Conservation (phyloP, 192 early-diverging fungal genomes). For the Podochytrium sp. region DNA sequence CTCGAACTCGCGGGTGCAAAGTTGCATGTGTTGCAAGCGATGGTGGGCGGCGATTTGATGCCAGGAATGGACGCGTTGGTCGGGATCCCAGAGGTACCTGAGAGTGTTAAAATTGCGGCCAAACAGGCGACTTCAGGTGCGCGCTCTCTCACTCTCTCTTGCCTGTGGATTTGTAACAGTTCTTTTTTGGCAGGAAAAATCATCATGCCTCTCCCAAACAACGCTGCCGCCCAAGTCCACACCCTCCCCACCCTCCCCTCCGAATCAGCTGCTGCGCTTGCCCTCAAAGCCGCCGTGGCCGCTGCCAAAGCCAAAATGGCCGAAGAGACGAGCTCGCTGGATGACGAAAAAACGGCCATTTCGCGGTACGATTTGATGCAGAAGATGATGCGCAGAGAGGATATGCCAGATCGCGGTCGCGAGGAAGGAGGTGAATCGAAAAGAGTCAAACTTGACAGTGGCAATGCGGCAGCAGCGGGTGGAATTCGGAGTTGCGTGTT, state of each 20-base stretch:
- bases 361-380: slow-evolving; percentile 73
- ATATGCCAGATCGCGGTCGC: slow-evolving; percentile 29
- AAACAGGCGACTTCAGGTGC: not conserved
- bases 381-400: slow-evolving; percentile 52
- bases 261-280: slow-evolving; percentile 14
- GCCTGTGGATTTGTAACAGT: too few relatives aligned
- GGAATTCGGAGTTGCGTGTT: slow-evolving; percentile 54
- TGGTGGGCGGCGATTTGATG: slow-evolving; percentile 79
- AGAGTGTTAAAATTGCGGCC: slow-evolving; percentile 27
- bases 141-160: not conserved
- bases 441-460: not conserved
- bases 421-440: slow-evolving; percentile 28
- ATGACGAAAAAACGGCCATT: slow-evolving; percentile 44
- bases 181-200: not conserved
- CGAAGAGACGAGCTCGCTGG: slow-evolving; percentile 32
- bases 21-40: slow-evolving; percentile 68
- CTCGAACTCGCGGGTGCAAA: slow-evolving; percentile 76
- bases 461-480: not conserved
- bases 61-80: slow-evolving; percentile 80
- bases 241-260: not conserved
- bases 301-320: slow-evolving; percentile 41
- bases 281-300: slow-evolving; percentile 30
- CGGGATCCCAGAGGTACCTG: slow-evolving; percentile 42
- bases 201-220: not conserved
- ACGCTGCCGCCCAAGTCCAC: not conserved